Evolutionary conservation across 2,329 filamentous ascomycete species (phyloP).

Genomic region (Geosmithia putterillii): DNA sequence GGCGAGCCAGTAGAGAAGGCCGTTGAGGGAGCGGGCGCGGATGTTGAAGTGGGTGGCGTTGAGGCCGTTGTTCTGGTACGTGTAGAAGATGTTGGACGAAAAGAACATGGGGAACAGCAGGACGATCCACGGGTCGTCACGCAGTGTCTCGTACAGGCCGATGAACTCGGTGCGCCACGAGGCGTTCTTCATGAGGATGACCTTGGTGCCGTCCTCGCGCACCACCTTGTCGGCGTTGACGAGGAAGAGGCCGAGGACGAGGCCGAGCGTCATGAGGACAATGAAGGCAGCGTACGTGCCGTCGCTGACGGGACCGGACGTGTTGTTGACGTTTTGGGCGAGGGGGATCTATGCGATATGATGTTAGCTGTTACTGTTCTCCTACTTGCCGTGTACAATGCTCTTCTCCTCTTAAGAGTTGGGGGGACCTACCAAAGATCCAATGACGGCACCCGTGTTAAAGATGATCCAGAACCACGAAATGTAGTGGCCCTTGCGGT

Average conservation of each 20-base stretch:
- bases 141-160: conserved; percentile 64
- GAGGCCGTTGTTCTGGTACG: conserved; percentile 69
- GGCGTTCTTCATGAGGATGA: conserved; percentile 85
- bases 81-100: conserved; percentile 70
- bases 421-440: conserved; percentile 41
- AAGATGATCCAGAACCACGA: conserved; percentile 93
- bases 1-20: conserved; percentile 63
- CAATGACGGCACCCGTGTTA: conserved; percentile 83
- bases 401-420: not conserved
- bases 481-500: conserved; percentile 78
- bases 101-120: conserved; percentile 72
- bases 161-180: conserved; percentile 70
- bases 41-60: conserved; percentile 58
- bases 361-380: not conserved
- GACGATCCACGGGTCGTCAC: conserved; percentile 58
- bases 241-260: conserved; percentile 55
- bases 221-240: conserved; percentile 61
- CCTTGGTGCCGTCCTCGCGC: conserved; percentile 63
- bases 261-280: conserved; percentile 66
- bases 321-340: conserved; percentile 55
- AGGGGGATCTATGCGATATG: conserved; percentile 44
- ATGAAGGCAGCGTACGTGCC: conserved; percentile 86
- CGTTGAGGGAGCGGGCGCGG: conserved; percentile 62
- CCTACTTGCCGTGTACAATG: not conserved
- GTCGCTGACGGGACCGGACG: conserved; percentile 44